phyloP scores from a whole-genome alignment of 2,329 filamentous ascomycete genomes.

The Calonectria montana region DNA sequence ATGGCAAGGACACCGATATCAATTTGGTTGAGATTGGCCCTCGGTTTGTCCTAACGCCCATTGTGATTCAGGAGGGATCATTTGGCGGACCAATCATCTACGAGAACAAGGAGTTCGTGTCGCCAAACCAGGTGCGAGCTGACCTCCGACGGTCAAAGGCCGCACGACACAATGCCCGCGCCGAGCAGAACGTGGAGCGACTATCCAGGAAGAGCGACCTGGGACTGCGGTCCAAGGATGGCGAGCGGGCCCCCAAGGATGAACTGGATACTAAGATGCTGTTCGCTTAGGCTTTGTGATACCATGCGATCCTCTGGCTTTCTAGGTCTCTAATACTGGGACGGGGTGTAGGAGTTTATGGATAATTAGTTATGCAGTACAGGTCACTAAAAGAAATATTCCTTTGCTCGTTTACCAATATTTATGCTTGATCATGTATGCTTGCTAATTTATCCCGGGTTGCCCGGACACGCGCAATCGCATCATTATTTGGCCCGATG shows the following conservation, averaged over 20 bases:
- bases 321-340: conserved; percentile 37
- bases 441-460: background rate
- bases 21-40: conserved; percentile 93
- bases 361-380: conserved; percentile 36
- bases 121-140: conserved; percentile 91
- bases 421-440: conserved; percentile 11
- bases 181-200: conserved; percentile 79
- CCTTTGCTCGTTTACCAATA: conserved; percentile 12
- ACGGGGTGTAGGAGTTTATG: conserved; percentile 42
- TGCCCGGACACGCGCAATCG: conserved; percentile 7
- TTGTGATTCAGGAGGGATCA: conserved; percentile 93
- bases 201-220: conserved; percentile 80
- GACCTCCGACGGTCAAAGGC: conserved; percentile 84
- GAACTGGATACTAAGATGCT: conserved; percentile 81
- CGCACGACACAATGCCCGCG: conserved; percentile 79
- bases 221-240: conserved; percentile 76
- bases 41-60: conserved; percentile 91
- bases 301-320: conserved; percentile 43
- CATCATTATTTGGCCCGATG: conserved; percentile 38
- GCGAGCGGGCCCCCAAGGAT: conserved; percentile 71
- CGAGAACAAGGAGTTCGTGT: conserved; percentile 97
- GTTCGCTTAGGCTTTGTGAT: conserved; percentile 69
- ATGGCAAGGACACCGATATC: conserved; percentile 75
- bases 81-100: conserved; percentile 98
- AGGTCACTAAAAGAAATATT: conserved; percentile 34